These are phyloP conservation scores for Podospora pseudoanserina DNA, from an alignment of 495 filamentous ascomycete species.

Conservation along the genomic window DNA sequence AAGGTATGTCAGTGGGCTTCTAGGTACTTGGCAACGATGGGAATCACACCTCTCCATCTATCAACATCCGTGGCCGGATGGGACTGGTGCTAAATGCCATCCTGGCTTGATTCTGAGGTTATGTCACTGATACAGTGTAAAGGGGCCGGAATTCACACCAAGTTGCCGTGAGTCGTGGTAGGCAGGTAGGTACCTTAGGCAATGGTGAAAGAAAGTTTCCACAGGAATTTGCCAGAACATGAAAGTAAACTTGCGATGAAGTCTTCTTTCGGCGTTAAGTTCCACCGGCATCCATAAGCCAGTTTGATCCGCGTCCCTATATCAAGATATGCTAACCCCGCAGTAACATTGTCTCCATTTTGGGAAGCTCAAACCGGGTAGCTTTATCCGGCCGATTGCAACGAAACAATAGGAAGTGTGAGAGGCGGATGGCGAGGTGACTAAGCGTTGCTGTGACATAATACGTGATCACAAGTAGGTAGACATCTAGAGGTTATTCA, in stretches of 20 bases:
- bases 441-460: neutral
- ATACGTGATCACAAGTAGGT: neutral
- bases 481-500: too few species aligned
- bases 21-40: neutral
- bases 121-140: neutral
- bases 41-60: constrained; percentile 36
- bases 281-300: neutral
- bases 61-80: constrained; percentile 32
- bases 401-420: neutral
- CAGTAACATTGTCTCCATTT: neutral
- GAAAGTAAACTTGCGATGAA: too few species aligned
- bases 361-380: neutral
- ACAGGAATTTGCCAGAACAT: too few species aligned
- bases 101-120: neutral
- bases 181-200: too few species aligned
- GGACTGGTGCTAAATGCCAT: constrained; percentile 6
- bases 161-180: too few species aligned
- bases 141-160: too few species aligned
- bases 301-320: neutral
- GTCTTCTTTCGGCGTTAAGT: neutral
- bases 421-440: neutral
- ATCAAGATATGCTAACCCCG: neutral
- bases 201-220: too few species aligned
- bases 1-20: neutral
- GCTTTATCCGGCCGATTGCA: neutral